A percentile compares a stretch with the other conserved stretches of the same genome.
These are phyloP conservation scores for Aspergillus jensenii DNA, from an alignment of 2,329 filamentous ascomycete species.

Conservation along the genomic window DNA sequence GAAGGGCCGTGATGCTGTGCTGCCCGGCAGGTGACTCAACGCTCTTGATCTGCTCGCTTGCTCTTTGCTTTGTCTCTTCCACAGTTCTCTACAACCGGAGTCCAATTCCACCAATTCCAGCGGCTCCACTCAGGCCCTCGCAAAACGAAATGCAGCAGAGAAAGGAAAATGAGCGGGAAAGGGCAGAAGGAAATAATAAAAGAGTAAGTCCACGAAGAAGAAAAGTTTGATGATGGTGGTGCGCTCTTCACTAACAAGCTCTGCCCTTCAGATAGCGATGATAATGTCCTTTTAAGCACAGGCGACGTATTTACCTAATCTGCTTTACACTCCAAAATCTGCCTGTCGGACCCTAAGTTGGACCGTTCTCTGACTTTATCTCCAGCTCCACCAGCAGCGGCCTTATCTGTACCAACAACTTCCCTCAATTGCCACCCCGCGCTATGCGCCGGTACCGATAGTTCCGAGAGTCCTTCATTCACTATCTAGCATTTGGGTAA, in stretches of 20 bases:
- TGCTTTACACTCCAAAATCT: constrained; percentile 8
- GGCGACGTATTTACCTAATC: constrained; percentile 20
- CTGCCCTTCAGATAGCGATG: not conserved
- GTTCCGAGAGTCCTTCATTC: constrained; percentile 7
- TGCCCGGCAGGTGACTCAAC: constrained; percentile 10
- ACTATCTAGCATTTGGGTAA: not conserved
- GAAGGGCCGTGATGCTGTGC: not conserved
- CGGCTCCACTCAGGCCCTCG: not conserved
- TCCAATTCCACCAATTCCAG: not conserved
- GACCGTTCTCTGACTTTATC: constrained; percentile 25
- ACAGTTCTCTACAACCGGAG: not conserved
- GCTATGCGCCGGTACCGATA: constrained; percentile 27
- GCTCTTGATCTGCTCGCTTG: not conserved
- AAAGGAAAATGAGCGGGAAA: not conserved
- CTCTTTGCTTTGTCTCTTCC: not conserved
- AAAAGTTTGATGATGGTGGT: constrained; percentile 4
- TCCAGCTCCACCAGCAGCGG: constrained; percentile 36
- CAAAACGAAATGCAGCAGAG: not conserved
- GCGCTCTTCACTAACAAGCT: not conserved
- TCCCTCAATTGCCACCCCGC: constrained; percentile 22
- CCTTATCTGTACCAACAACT: constrained; percentile 26
- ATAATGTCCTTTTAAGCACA: constrained; percentile 6
- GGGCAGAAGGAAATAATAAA: constrained; percentile 1
- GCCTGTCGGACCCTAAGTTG: constrained; percentile 16
- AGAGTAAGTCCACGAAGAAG: constrained; percentile 4